Conservation (phyloP, 495 filamentous ascomycete species). For the Choiromyces venosus region DNA sequence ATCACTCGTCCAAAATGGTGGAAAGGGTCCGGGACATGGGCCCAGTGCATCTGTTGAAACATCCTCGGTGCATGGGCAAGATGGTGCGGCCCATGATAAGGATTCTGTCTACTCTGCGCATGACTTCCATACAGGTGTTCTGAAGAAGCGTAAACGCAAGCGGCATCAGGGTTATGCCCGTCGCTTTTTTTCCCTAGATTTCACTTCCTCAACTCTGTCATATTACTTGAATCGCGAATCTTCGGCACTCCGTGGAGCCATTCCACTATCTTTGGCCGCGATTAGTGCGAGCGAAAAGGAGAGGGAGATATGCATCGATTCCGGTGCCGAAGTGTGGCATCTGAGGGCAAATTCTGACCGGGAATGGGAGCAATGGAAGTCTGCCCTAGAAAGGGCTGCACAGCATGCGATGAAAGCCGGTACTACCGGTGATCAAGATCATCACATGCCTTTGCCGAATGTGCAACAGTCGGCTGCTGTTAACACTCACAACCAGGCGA, state of each 20-base stretch:
- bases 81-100: slow-evolving; percentile 33
- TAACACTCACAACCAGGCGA: slow-evolving; percentile 47
- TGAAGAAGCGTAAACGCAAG: slow-evolving; percentile 87
- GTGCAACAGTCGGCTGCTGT: slow-evolving; percentile 5
- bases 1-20: slow-evolving; percentile 16
- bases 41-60: slow-evolving; percentile 53
- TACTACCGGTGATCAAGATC: slow-evolving; percentile 30
- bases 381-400: slow-evolving; percentile 72
- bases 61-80: slow-evolving; percentile 49
- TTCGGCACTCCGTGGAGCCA: slow-evolving; percentile 80
- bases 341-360: slow-evolving; percentile 72
- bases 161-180: slow-evolving; percentile 87
- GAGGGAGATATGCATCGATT: slow-evolving; percentile 92
- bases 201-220: slow-evolving; percentile 79
- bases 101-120: slow-evolving; percentile 39
- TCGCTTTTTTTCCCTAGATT: slow-evolving; percentile 92
- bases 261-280: slow-evolving; percentile 83
- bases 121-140: slow-evolving; percentile 67
- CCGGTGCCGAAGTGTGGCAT: slow-evolving; percentile 95
- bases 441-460: slow-evolving; percentile 22
- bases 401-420: slow-evolving; percentile 38
- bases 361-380: slow-evolving; percentile 82
- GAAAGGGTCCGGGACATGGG: slow-evolving; percentile 43
- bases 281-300: slow-evolving; percentile 79
- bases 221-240: slow-evolving; percentile 94